Evolutionary conservation across 2,329 filamentous ascomycete species (phyloP), one percentile per base, ranked within the genome.

Genomic region (Cladosporium sp.): DNA sequence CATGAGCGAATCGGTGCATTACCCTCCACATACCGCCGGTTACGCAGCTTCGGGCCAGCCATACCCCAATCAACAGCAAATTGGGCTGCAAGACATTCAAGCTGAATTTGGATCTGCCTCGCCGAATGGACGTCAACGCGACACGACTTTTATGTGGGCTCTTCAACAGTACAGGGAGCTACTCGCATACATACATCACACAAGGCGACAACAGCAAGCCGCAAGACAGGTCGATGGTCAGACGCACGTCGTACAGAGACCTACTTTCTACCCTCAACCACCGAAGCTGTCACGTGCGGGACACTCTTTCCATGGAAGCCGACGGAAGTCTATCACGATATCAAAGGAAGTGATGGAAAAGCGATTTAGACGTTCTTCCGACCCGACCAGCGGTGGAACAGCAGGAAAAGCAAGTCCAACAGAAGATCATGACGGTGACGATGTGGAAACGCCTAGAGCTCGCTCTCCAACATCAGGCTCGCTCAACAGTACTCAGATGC

Each of bases 261-360:
- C 82, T 3, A 80, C 77, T 59, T 84, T 86, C 51, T 86, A 83
- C 57, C 83, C 83, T 0, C 84, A 81, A 64, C 83, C 83, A 28
- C 83, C 83, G 17, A 79, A 80, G 45, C 80, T 83, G 62, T 80
- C 82, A 25, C 75, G 75, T 13, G 74, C 80, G 15, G 78, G 80
- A 62, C 78, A 80, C 56, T 77, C 55, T 1, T 57, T 57, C 37
- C 45, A 49, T 44, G 54, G 52, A 12, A 55, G 52, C n/a, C 32
- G 52, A 24, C 40, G 52, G 9, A 55, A 55, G 7, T 55, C 52
- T 17, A 55, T 55, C 40, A 55, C 52, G 5, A 39, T 55, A 20
- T 47, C 52, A 32, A 55, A 47, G 13, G 52, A 55, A n/a, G 52
- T 37, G 13, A 55, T 55, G 32, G 52, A 55, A 19, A 47, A 55